Conservation (phyloP, 148 eudicot species). For the Rhododendron ferrugineum region DNA sequence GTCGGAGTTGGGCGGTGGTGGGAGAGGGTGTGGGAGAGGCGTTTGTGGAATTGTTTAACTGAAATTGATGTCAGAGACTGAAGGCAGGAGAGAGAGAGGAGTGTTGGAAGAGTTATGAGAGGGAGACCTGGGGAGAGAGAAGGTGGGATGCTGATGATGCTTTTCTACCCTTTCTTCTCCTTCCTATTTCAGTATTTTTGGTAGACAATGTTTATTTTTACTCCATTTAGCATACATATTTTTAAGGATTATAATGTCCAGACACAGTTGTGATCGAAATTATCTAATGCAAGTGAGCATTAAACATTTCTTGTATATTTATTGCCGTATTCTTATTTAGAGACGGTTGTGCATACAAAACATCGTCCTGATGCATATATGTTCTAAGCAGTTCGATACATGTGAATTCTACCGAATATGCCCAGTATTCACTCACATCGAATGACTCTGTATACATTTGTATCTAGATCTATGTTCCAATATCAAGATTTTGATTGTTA, state of each 20-base stretch:
- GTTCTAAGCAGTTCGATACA: too few species aligned
- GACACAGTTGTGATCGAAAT: background rate
- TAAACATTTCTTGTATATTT: background rate
- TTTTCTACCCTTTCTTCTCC: background rate
- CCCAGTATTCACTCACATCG: background rate
- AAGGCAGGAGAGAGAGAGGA: background rate
- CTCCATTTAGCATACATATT: background rate
- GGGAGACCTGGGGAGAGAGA: background rate
- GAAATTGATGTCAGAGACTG: background rate
- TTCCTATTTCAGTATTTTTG: background rate
- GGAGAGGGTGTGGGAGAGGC: background rate
- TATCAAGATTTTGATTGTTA: background rate
- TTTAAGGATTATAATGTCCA: background rate
- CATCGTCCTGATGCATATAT: too few species aligned
- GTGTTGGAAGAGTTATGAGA: background rate
- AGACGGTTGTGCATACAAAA: too few species aligned
- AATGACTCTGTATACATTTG: background rate
- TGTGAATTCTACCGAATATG: too few species aligned
- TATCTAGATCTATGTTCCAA: background rate
- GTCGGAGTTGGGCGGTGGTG: background rate
- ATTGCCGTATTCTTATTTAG: too few species aligned
- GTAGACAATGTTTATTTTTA: background rate
- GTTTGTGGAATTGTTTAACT: background rate
- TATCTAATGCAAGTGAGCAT: background rate
- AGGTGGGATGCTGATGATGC: background rate